Conservation (phyloP, 306 rosid genomes). For the Ormosia semicastrata region DNA sequence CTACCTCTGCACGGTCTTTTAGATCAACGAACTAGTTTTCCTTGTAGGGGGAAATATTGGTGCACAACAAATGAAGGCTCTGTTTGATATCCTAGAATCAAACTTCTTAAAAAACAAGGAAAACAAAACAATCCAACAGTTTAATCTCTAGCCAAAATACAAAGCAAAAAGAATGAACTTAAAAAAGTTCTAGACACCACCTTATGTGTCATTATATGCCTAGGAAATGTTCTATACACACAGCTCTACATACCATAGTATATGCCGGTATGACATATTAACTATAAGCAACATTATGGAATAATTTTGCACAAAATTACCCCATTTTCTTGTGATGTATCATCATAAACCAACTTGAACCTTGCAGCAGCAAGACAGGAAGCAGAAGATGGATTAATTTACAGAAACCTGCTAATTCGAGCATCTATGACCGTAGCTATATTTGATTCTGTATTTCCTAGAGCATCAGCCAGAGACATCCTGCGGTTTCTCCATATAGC, state of each 20-base stretch:
- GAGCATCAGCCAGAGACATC: constrained; percentile 69
- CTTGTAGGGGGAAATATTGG: no score
- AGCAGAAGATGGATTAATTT: constrained; percentile 28
- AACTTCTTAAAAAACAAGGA: neutral
- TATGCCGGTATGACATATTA: neutral
- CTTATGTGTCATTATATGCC: no score
- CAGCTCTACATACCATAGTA: neutral
- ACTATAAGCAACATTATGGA: neutral
- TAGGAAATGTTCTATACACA: no score
- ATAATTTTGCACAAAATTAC: neutral
- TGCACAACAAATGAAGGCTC: no score
- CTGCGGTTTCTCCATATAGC: constrained; percentile 59
- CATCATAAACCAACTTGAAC: neutral
- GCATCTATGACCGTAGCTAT: constrained; percentile 54
- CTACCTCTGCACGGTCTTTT: no score
- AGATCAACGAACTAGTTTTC: no score
- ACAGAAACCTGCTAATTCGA: constrained; percentile 67
- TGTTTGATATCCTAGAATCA: neutral
- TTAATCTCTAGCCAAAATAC: neutral
- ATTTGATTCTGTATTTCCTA: constrained; percentile 51
- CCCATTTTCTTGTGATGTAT: neutral
- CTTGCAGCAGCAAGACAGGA: neutral
- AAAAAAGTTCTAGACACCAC: no score
- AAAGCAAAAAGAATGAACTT: neutral
- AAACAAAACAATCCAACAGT: neutral